Conservation (phyloP, 1,139 yeast genomes). For the Ogataea hybrid region DNA sequence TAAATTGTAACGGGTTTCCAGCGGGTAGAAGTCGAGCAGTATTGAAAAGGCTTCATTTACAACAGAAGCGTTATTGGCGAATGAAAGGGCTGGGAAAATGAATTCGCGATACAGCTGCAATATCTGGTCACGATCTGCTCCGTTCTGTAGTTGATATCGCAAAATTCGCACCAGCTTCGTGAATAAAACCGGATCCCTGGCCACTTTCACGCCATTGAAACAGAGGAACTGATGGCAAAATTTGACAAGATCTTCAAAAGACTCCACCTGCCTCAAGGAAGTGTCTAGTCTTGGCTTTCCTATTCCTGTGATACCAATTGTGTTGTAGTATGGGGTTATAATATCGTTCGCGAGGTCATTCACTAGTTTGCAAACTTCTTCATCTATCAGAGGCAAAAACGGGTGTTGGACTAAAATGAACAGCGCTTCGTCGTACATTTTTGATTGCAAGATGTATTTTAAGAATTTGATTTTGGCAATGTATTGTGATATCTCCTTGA, state of each 20-base stretch:
- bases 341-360: constrained; percentile 48
- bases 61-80: constrained; percentile 59
- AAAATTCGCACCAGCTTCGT: constrained; percentile 64
- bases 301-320: constrained; percentile 1
- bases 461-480: constrained; percentile 44
- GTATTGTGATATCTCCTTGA: constrained; percentile 18
- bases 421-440: constrained; percentile 63
- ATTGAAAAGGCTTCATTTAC: constrained; percentile 60
- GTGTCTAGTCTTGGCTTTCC: constrained; percentile 4
- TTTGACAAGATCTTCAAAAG: constrained; percentile 44
- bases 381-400: constrained; percentile 54
- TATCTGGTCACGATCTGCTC: constrained; percentile 46
- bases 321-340: constrained; percentile 49
- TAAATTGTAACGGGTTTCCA: constrained; percentile 68
- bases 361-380: constrained; percentile 49
- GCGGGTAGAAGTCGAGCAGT: constrained; percentile 47
- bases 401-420: constrained; percentile 64
- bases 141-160: constrained; percentile 36
- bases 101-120: constrained; percentile 61
- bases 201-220: constrained; percentile 58
- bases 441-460: constrained; percentile 55
- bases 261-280: constrained; percentile 38
- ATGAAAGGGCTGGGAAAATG: constrained; percentile 66
- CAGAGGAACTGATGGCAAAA: constrained; percentile 49
- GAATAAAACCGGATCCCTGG: constrained; percentile 47